These are phyloP conservation scores for Euphrasia confusa DNA, from an alignment of 257 asterid genomes.

Conservation along the genomic window DNA sequence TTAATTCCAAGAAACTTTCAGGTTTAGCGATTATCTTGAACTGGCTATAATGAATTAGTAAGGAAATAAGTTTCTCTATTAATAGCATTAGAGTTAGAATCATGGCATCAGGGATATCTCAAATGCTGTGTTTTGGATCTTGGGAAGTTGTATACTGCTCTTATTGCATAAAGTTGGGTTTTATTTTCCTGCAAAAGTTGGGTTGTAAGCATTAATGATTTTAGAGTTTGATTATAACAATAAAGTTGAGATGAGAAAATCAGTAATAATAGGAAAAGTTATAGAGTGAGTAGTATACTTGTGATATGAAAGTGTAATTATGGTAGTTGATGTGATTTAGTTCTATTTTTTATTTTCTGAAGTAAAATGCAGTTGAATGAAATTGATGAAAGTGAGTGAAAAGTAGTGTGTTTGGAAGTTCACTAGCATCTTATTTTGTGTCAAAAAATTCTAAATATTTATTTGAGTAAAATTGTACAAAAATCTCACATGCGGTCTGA, in stretches of 20 bases:
- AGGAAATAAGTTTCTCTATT: too few species aligned
- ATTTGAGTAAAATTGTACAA: neutral
- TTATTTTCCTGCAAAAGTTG: neutral
- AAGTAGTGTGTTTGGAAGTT: neutral
- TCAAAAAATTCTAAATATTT: neutral
- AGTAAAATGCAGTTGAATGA: neutral
- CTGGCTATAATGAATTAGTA: neutral
- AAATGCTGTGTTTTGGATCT: neutral
- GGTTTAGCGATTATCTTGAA: neutral
- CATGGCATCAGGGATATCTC: too few species aligned
- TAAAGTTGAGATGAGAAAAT: neutral
- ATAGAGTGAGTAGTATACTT: neutral
- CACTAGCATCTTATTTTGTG: neutral
- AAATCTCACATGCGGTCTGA: neutral
- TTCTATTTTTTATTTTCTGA: neutral
- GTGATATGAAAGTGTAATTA: neutral
- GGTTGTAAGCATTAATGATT: constrained; percentile 1
- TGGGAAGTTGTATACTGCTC: neutral
- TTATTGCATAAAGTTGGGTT: neutral
- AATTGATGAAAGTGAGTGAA: neutral
- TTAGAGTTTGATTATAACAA: neutral
- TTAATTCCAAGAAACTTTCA: too few species aligned
- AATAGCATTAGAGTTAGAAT: too few species aligned
- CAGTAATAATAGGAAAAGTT: too few species aligned
- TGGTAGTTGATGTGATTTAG: neutral